These are phyloP conservation scores for Aspergillus candidus DNA, from an alignment of 2,329 filamentous ascomycete genomes.

Conservation along the genomic window DNA sequence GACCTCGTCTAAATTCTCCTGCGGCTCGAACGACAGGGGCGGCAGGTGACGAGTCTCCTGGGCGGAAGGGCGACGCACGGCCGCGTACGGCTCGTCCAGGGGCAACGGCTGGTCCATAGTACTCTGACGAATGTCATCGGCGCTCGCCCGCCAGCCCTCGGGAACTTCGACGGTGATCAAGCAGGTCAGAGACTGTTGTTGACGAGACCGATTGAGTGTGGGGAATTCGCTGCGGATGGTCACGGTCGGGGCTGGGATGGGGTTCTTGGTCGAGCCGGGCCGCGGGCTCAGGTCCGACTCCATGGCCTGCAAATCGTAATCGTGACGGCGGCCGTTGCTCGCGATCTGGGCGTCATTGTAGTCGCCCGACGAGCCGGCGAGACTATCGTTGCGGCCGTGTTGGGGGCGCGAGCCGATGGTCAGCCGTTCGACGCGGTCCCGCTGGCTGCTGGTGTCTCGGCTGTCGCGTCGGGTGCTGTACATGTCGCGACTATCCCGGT, in stretches of 20 bases:
- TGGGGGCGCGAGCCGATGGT: slow-evolving; percentile 34
- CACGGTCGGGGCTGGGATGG: slow-evolving; percentile 85
- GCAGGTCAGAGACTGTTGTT: slow-evolving; percentile 92
- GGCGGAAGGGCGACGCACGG: slow-evolving; percentile 39
- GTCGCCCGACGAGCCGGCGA: slow-evolving; percentile 66
- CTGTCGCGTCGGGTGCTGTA: slow-evolving; percentile 32
- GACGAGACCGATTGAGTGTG: slow-evolving; percentile 81
- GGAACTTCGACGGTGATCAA: slow-evolving; percentile 89
- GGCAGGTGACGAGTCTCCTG: slow-evolving; percentile 39
- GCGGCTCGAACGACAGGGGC: slow-evolving; percentile 66
- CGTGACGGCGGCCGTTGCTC: slow-evolving; percentile 66
- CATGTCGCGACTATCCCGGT: slow-evolving; percentile 24
- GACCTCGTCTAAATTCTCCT: slow-evolving; percentile 72
- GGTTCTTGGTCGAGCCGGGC: slow-evolving; percentile 63
- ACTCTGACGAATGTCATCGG: slow-evolving; percentile 63
- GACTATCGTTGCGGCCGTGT: slow-evolving; percentile 74
- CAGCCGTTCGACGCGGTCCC: slow-evolving; percentile 43
- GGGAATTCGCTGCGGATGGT: slow-evolving; percentile 96
- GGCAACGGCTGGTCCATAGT: slow-evolving; percentile 47
- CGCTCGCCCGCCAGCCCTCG: slow-evolving; percentile 79
- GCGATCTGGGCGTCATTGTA: slow-evolving; percentile 71
- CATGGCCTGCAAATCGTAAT: slow-evolving; percentile 96
- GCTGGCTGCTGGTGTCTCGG: slow-evolving; percentile 36
- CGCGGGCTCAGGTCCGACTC: slow-evolving; percentile 74
- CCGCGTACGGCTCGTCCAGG: slow-evolving; percentile 49